Base-by-base conservation (phyloP, 768 basidiomycete genomes). In the Agrocybe pediades region DNA sequence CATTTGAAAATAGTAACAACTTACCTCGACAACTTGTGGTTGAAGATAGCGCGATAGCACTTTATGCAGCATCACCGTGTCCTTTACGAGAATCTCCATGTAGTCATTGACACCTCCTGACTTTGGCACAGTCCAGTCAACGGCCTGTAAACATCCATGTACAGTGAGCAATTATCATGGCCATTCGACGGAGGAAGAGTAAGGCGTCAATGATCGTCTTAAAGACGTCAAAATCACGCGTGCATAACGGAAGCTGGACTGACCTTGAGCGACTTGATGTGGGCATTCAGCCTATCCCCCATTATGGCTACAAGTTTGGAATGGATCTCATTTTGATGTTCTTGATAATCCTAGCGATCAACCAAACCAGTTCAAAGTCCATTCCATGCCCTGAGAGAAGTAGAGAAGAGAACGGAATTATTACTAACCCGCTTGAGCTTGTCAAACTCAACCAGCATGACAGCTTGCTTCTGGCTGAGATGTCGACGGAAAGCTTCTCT, bases 251-350 rank as follows among this genome's bases (percentile, higher is more conserved):
- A 43, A 15, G 39, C 36, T 41, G 27, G 25, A 41, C 65, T 52
- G 57, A 88, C 92, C 75, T 90, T 86, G 49, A 98, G 78, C 21
- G 88, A 78, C 62, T 84, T 87, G 66, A 93, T 88, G 68, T 98
- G 96, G 1, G 88, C 86, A 61, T 77, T 83, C 41, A 98, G 75
- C 52, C 96, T 83, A 71, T 98, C 96, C 33, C 94, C 89, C 97
- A 99, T 99, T 72, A 98, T 99, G 40, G 93, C 91, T 55, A 99
- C 88, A 51, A 99, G 79, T 74, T 99, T 99, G 47, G 92, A 84
- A 69, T 98, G 96, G 49, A 99, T 98, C 76, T 98, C 97, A 65
- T 96, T 92, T 71, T 99, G 97, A 71, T 99, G 97, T 70, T 98
- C 97, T 79, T 98, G 96, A 65, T 90, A 98, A 70, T 98, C 97